Evolutionary conservation across 1,139 yeast species (phyloP).

Genomic region (Sugiyamaella xylanicola): DNA sequence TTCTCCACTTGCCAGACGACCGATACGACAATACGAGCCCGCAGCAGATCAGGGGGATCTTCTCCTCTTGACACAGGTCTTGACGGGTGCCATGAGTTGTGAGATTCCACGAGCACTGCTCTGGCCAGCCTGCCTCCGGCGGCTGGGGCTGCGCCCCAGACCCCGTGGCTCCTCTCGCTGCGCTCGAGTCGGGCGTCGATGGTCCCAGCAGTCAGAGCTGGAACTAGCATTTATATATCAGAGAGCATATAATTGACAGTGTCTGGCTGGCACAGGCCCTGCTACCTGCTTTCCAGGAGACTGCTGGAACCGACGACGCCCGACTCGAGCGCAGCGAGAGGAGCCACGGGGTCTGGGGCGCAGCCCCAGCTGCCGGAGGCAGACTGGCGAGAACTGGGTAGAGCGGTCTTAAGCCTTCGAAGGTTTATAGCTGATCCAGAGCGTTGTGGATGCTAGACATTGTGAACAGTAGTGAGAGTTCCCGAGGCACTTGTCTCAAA

Average conservation of each 20-base stretch:
- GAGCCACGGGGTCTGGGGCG: conserved; percentile 1
- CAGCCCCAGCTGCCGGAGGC: neutral
- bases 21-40: conserved; percentile 1
- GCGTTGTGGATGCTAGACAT: too few relatives aligned
- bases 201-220: neutral
- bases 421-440: too few relatives aligned
- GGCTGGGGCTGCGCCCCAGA: neutral
- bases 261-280: too few relatives aligned
- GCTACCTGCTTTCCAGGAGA: neutral
- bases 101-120: neutral
- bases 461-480: too few relatives aligned
- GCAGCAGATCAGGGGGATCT: neutral
- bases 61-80: too few relatives aligned
- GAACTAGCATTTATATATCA: too few relatives aligned
- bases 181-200: neutral
- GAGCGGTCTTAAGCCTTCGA: too few relatives aligned
- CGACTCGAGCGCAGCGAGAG: conserved; percentile 1
- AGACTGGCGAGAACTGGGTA: too few relatives aligned
- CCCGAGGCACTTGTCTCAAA: too few relatives aligned
- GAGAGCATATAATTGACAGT: too few relatives aligned
- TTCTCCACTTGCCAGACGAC: neutral
- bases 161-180: neutral
- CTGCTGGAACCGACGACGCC: too few relatives aligned
- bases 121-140: neutral
- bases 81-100: neutral